Base-by-base conservation (phyloP, 495 filamentous ascomycete genomes). In the Penicillium odoratum region DNA sequence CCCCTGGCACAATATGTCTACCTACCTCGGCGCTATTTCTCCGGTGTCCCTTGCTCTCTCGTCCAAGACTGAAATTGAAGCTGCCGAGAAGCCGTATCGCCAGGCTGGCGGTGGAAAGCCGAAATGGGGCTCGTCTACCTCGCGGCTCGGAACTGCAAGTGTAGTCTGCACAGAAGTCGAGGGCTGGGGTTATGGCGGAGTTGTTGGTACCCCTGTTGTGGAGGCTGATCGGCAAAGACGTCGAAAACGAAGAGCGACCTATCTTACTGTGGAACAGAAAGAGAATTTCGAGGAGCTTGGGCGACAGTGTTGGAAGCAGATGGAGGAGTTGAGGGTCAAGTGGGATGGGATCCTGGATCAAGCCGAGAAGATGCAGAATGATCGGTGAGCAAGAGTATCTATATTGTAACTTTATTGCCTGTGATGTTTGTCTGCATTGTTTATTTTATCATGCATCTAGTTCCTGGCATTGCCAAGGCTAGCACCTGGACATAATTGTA, bases 81-180 rank as follows among this genome's bases (percentile, higher is more conserved):
- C 77, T 38, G 73, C 81, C 28, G 85, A 88, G 58, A 73, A 60
- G 4, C 68, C 74, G 5, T 77, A 81, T 51, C 68, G 60, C 11
- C 51, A 55, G 8, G 58, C 68, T 4, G 76, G 73, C 18, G 81
- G 75, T n/a, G 84, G 87, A 42, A 77, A 80, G 42, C 76, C 76
- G 11, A 98, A 98, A 78, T 98, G 93, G 93, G 94, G 94, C 5
- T 88, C 85, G 9, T 81, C 83, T 44, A 81, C 78, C 4, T 78
- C 88, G 62, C 61, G 74, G 15, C 57, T 69, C 43, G 93, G 93
- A 0, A 50, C 54, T 11, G 82, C 81, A 63, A 70, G 78, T 16
- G 81, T 88, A 6, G 83, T 78, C 72, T 83, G 82, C 63, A 91
- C 91, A 7, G 91, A 93, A 68, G 83, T 92, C 2, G 87, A 89